phyloP scores from a whole-genome alignment of 2,329 filamentous ascomycete species.

The Diatrype stigma region DNA sequence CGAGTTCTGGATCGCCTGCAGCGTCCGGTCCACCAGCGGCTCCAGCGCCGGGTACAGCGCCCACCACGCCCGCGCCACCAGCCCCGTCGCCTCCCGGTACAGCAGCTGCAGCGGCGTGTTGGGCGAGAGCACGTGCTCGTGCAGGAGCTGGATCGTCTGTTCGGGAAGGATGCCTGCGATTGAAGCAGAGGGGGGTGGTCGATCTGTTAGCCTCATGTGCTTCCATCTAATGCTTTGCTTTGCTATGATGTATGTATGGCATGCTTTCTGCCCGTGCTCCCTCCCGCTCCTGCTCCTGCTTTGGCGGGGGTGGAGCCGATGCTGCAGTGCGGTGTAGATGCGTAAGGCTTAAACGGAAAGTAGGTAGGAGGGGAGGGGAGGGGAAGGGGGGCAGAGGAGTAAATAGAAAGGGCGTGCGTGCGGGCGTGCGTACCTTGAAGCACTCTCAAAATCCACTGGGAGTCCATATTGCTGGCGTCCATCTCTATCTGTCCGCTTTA shows the following conservation, averaged over 20 bases:
- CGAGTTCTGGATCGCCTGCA: conserved; percentile 32
- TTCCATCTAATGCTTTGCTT: too few species aligned
- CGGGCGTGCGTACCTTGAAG: conserved; percentile 22
- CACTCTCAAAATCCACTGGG: conserved; percentile 21
- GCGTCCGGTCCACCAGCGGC: conserved; percentile 37
- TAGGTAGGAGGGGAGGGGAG: neutral
- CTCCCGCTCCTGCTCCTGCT: too few species aligned
- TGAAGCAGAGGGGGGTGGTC: neutral
- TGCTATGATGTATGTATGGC: too few species aligned
- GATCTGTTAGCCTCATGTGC: neutral
- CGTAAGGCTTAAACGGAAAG: neutral
- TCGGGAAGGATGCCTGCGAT: conserved; percentile 37
- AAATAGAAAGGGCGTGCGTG: too few species aligned
- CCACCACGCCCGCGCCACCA: conserved; percentile 19
- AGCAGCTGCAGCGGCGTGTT: conserved; percentile 40
- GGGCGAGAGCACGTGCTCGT: conserved; percentile 45
- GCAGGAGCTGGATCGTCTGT: conserved; percentile 38
- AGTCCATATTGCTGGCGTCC: conserved; percentile 15
- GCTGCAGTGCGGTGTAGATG: neutral
- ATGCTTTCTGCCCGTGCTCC: too few species aligned
- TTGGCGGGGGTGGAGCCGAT: too few species aligned
- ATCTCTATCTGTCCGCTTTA: conserved; percentile 7
- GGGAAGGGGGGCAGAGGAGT: too few species aligned
- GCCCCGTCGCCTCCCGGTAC: conserved; percentile 29
- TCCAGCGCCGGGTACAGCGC: conserved; percentile 37